Conservation (phyloP, 768 basidiomycete species). For the Suillus spraguei region DNA sequence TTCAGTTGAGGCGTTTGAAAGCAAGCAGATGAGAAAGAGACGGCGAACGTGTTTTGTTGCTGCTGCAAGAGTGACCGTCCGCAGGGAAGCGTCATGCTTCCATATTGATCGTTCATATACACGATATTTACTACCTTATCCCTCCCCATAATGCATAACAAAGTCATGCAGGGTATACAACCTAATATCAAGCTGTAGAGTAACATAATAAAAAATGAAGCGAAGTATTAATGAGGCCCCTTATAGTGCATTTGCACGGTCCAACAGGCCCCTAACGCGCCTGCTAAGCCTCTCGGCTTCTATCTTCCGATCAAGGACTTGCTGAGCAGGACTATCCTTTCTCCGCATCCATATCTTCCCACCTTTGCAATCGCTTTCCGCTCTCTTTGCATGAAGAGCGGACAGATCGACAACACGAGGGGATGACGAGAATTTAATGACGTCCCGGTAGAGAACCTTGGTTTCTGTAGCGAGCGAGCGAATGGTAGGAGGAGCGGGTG, state of each 20-base stretch:
- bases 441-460: conserved; percentile 85
- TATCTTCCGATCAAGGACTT: conserved; percentile 74
- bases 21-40: too few relatives aligned
- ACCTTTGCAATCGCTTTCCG: conserved; percentile 44
- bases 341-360: conserved; percentile 76
- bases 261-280: conserved; percentile 70
- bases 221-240: not conserved
- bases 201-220: conserved; percentile 7
- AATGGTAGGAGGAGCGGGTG: conserved; percentile 50
- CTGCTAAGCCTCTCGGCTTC: conserved; percentile 73
- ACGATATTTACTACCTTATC: not conserved
- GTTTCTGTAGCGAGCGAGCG: conserved; percentile 79
- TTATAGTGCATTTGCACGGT: conserved; percentile 53
- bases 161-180: conserved; percentile 5
- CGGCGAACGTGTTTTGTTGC: too few relatives aligned
- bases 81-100: not conserved
- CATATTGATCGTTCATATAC: not conserved
- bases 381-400: conserved; percentile 51
- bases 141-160: not conserved
- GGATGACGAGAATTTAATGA: conserved; percentile 81
- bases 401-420: conserved; percentile 88
- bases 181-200: not conserved
- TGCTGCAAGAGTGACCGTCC: too few relatives aligned
- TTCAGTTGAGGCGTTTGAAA: too few relatives aligned
- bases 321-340: conserved; percentile 81